phyloP scores from a whole-genome alignment of 2,329 filamentous ascomycete genomes.

The Phaeosphaeriaceae sp. region DNA sequence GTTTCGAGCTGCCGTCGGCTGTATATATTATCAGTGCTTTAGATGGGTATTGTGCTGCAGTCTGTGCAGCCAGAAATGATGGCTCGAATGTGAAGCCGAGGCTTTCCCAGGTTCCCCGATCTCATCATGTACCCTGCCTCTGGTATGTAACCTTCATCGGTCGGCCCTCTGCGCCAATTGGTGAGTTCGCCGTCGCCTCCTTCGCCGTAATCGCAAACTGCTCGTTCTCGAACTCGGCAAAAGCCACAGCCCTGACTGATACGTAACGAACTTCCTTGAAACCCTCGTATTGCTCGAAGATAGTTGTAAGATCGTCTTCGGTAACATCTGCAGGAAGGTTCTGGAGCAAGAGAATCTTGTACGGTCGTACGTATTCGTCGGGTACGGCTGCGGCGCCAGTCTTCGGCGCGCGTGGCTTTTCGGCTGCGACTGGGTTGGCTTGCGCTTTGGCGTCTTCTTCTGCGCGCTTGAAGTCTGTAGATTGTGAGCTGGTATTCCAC shows the following conservation, averaged over 20 bases:
- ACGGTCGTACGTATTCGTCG: slow-evolving; percentile 97
- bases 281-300: slow-evolving; percentile 90
- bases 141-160: slow-evolving; percentile 96
- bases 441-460: slow-evolving; percentile 80
- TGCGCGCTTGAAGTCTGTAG: slow-evolving; percentile 77
- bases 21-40: background rate
- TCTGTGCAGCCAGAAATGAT: slow-evolving; percentile 12
- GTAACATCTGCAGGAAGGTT: slow-evolving; percentile 89
- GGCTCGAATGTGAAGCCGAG: too few species aligned
- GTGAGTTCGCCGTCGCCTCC: slow-evolving; percentile 88
- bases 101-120: background rate
- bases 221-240: slow-evolving; percentile 95
- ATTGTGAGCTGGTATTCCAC: slow-evolving; percentile 20
- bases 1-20: background rate
- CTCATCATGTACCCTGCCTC: slow-evolving; percentile 62
- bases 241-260: slow-evolving; percentile 88
- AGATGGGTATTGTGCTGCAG: slow-evolving; percentile 1
- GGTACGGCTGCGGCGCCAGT: slow-evolving; percentile 81
- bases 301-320: slow-evolving; percentile 76
- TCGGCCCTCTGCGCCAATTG: slow-evolving; percentile 76
- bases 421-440: slow-evolving; percentile 68
- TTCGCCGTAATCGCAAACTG: slow-evolving; percentile 90
- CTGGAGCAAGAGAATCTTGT: slow-evolving; percentile 95
- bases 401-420: slow-evolving; percentile 67
- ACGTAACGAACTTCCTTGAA: slow-evolving; percentile 93